Base-by-base conservation (phyloP, 1,284 basidiomycete species). In the Cutaneotrichosporon mucoides region DNA sequence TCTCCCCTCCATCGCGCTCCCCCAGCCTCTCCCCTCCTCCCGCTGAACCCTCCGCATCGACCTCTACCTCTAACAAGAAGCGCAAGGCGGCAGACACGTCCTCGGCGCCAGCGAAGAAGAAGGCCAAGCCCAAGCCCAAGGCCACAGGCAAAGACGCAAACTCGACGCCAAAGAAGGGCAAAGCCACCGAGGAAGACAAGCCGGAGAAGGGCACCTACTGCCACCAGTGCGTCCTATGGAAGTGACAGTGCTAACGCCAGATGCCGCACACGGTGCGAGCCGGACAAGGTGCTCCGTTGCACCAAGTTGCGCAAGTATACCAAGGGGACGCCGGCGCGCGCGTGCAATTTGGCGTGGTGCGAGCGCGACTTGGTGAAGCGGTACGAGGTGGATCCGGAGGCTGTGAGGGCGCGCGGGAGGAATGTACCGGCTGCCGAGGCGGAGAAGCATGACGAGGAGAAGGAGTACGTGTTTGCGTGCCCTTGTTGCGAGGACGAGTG, bases 301-400 rank as follows among this genome's bases (percentile, higher is more conserved):
- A 73, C 71, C 5, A 61, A 63, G 12, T 52, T 69, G 34, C 67
- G 66, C 40, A 55, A 62, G 41, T 60, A 63, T 43, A 49, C 53
- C 4, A 66, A 66, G 54, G 43, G 59, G 2, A 50, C 36, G 6
- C 57, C 63, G 0, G 44, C 54, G 8, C 55, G 64, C 16, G 57
- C 64, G 5, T 74, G 73, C 55, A 69, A 70, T 54, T 52, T 67
- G 7, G 68, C 69, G 5, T 74, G 62, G 50, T 74, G 73, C 57
- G 57, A 62, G 40, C 59, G 61, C 15, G 70, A 72, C 51, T 64
- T 74, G n/a, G 50, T 35, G 11, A 59, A 55, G 34, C 56, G 65
- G 42, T 73, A 74, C 56, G 64, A 53, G 6, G 56, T 69, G 11
- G 60, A 64, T 33, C 48, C 58, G 2, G 56, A 38, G 13, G 47